Percentiles rank a stretch among this genome's conserved stretches.
Evolutionary conservation across 1,284 basidiomycete species (phyloP).

Genomic region (Pholiota adiposa): DNA sequence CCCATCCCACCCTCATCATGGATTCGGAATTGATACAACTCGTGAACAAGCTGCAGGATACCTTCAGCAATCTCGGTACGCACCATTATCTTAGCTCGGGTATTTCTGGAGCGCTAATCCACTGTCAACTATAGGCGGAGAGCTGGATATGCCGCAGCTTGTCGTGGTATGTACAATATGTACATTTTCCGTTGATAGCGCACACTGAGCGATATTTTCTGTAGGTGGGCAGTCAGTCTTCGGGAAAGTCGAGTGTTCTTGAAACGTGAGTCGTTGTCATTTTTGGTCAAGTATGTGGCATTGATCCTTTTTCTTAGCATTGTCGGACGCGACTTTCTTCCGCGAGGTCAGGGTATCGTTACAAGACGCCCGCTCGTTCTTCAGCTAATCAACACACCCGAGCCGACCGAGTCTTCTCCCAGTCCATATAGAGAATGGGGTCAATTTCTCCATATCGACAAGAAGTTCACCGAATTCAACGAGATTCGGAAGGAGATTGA

Average conservation of each 20-base stretch:
- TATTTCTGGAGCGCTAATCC: constrained; percentile 16
- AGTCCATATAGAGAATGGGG: constrained; percentile 83
- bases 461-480: constrained; percentile 92
- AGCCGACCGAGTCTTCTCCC: constrained; percentile 51
- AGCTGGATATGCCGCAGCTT: constrained; percentile 86
- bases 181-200: neutral
- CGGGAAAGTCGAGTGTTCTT: constrained; percentile 85
- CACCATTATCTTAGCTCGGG: constrained; percentile 21
- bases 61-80: constrained; percentile 81
- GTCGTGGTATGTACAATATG: constrained; percentile 63
- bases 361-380: constrained; percentile 94
- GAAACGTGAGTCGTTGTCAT: constrained; percentile 66
- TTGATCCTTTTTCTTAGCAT: constrained; percentile 57
- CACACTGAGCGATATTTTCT: constrained; percentile 6
- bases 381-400: constrained; percentile 91
- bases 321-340: constrained; percentile 95
- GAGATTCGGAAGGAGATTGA: constrained; percentile 98
- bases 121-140: constrained; percentile 58
- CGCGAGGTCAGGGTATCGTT: constrained; percentile 92
- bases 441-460: constrained; percentile 97
- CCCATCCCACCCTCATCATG: constrained; percentile 49
- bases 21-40: constrained; percentile 94
- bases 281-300: constrained; percentile 9
- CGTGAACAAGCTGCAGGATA: constrained; percentile 95
- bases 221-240: constrained; percentile 85